phyloP scores from a whole-genome alignment of 2,329 filamentous ascomycete species.

The Stachybotrys elegans region DNA sequence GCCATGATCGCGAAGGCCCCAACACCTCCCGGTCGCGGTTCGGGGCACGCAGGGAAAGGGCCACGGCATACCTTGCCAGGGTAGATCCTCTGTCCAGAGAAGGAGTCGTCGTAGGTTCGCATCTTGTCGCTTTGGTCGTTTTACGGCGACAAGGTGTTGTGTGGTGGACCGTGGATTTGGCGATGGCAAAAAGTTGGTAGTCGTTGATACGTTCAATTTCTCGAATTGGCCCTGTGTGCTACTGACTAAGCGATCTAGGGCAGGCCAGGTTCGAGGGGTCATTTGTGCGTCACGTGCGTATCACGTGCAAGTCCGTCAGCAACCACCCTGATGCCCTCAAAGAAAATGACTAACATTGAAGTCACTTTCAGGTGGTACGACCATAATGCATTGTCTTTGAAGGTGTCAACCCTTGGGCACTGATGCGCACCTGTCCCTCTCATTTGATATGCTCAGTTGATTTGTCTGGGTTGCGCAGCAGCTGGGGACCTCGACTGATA shows the following conservation, averaged over 20 bases:
- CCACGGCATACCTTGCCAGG: slow-evolving; percentile 56
- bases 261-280: slow-evolving; percentile 21
- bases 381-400: no score
- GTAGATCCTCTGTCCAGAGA: slow-evolving; percentile 64
- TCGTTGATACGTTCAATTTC: slow-evolving; percentile 31
- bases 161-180: slow-evolving; percentile 35
- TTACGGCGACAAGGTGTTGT: slow-evolving; percentile 35
- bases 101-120: slow-evolving; percentile 63
- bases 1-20: slow-evolving; percentile 1
- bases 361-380: no score
- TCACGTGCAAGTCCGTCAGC: no score
- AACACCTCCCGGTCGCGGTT: slow-evolving; percentile 8
- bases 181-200: slow-evolving; percentile 30
- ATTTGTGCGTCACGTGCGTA: slow-evolving; percentile 25
- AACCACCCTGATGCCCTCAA: no score
- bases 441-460: no score
- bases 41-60: neutral
- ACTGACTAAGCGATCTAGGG: slow-evolving; percentile 37
- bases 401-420: no score
- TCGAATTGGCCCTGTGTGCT: slow-evolving; percentile 34
- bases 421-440: no score
- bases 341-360: no score
- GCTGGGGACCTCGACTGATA: no score
- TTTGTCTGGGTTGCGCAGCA: no score
- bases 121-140: slow-evolving; percentile 45